Percentiles rank a stretch among this genome's conserved stretches.
phyloP scores from a whole-genome alignment of 2,329 filamentous ascomycete genomes.

The Phyllosticta paracitricarpa region DNA sequence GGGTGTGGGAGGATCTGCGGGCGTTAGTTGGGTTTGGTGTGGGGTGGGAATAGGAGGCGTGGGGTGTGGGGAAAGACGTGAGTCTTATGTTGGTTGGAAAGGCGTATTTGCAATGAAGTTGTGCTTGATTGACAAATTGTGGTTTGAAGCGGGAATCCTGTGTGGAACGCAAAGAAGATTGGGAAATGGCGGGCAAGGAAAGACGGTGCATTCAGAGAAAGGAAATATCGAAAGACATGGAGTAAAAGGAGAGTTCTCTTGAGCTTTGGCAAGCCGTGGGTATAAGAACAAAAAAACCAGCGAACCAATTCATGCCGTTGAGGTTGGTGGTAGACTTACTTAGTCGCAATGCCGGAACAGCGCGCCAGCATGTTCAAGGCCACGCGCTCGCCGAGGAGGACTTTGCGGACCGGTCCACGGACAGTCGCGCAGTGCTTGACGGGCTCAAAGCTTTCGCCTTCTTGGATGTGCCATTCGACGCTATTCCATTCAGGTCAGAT shows the following conservation, averaged over 20 bases:
- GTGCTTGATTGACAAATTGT: not conserved
- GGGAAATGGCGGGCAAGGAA: no score
- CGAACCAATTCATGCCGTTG: not conserved
- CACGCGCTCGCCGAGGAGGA: slow-evolving; percentile 87
- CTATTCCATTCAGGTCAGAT: slow-evolving; percentile 20
- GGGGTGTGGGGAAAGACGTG: not conserved
- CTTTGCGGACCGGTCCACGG: slow-evolving; percentile 66
- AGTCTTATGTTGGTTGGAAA: not conserved
- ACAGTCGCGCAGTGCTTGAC: slow-evolving; percentile 67
- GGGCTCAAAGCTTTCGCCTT: slow-evolving; percentile 61
- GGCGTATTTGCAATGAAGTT: not conserved
- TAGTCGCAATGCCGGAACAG: slow-evolving; percentile 83
- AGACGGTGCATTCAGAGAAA: no score
- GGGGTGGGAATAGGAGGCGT: not conserved
- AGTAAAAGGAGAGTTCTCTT: no score
- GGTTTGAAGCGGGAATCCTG: no score
- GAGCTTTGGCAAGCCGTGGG: no score
- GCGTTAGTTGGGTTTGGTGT: not conserved
- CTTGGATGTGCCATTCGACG: slow-evolving; percentile 77
- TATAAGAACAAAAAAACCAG: no score
- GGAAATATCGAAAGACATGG: no score
- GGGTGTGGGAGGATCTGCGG: slow-evolving; percentile 34
- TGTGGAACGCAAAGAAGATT: no score
- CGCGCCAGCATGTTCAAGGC: slow-evolving; percentile 83
- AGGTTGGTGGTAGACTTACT: slow-evolving; percentile 16